phyloP scores from a whole-genome alignment of 2,329 filamentous ascomycete genomes.

The Didymella keratinophila region DNA sequence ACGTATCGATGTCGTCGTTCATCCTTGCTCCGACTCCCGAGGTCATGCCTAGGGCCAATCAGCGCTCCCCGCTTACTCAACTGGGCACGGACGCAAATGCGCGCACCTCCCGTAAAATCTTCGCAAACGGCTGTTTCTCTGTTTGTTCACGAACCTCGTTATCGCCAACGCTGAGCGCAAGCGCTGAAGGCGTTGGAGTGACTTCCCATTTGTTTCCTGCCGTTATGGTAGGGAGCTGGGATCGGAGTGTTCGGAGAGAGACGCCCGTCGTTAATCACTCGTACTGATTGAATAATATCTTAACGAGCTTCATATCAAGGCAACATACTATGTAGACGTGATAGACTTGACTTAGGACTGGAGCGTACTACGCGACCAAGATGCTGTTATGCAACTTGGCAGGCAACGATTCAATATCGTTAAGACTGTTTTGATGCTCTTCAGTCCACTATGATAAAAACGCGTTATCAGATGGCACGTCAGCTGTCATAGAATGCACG shows the following conservation, averaged over 20 bases:
- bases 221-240: slow-evolving; percentile 51
- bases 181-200: slow-evolving; percentile 48
- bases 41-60: slow-evolving; percentile 42
- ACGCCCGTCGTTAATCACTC: slow-evolving; percentile 64
- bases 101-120: slow-evolving; percentile 42
- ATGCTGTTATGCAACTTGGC: background rate
- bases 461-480: background rate
- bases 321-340: slow-evolving; percentile 47
- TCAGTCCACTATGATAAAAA: background rate
- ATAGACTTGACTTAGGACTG: background rate
- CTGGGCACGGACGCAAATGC: background rate
- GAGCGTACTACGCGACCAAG: background rate
- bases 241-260: slow-evolving; percentile 55
- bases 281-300: slow-evolving; percentile 50
- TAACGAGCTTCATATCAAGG: slow-evolving; percentile 64
- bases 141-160: slow-evolving; percentile 51
- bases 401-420: background rate
- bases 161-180: slow-evolving; percentile 48
- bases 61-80: slow-evolving; percentile 26
- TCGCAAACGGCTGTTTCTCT: slow-evolving; percentile 30
- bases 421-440: background rate
- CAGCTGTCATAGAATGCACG: background rate
- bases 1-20: slow-evolving; percentile 44
- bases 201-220: slow-evolving; percentile 47
- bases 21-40: slow-evolving; percentile 37